A percentile compares a stretch with the other conserved stretches of the same genome.
phyloP scores from a whole-genome alignment of 1,139 yeast species.

The Sugiyamaella xylanicola region DNA sequence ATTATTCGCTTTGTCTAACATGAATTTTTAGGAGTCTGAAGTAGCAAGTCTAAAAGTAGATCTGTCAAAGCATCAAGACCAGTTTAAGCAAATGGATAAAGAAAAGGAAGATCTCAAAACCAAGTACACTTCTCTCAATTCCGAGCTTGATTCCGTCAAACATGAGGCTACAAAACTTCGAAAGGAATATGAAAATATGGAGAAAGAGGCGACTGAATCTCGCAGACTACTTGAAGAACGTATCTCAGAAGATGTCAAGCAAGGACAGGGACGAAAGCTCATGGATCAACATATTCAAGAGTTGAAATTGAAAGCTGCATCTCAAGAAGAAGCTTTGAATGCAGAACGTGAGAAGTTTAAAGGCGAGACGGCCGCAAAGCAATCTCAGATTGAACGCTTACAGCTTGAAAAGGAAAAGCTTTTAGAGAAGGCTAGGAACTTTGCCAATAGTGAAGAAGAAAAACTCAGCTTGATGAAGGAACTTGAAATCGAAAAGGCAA shows the following conservation, averaged over 20 bases:
- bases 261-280: conserved; percentile 32
- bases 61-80: conserved; percentile 36
- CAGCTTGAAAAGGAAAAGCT: conserved; percentile 29
- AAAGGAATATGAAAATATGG: conserved; percentile 35
- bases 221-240: conserved; percentile 36
- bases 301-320: conserved; percentile 31
- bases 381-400: conserved; percentile 32
- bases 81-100: conserved; percentile 26
- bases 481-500: conserved; percentile 31
- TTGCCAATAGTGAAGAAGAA: conserved; percentile 30
- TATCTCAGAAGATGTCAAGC: conserved; percentile 34
- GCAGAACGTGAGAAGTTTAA: conserved; percentile 31
- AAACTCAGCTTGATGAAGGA: conserved; percentile 30
- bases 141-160: conserved; percentile 28
- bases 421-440: conserved; percentile 24
- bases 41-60: conserved; percentile 36
- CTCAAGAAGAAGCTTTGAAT: conserved; percentile 34
- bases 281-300: conserved; percentile 33
- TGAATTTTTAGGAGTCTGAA: conserved; percentile 39
- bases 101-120: conserved; percentile 30
- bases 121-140: conserved; percentile 25
- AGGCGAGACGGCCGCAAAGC: conserved; percentile 36
- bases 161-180: conserved; percentile 37
- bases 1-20: conserved; percentile 3
- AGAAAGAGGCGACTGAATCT: conserved; percentile 36